Base-by-base conservation (phyloP, 169 alveolate genomes). In the Cystoisospora suis region DNA sequence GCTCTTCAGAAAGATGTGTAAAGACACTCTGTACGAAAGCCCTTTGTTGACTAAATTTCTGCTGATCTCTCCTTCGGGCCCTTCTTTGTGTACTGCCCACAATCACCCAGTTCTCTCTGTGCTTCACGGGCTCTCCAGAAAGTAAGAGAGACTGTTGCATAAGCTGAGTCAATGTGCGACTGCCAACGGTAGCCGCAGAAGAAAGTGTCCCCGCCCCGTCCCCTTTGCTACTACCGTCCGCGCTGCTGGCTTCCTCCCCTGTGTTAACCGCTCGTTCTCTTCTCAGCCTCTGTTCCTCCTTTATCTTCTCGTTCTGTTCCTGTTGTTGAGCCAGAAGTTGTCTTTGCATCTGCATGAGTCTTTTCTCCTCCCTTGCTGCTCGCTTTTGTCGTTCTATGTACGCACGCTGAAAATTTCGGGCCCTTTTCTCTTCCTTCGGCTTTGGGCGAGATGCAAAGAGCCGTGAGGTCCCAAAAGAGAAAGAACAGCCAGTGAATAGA, bases 71-170 rank as follows among this genome's bases (percentile, higher is more conserved):
- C 56, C 83, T 34, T 6, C 53, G 83, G 3, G 56, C 83, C 20
- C 27, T 34, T 15, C 83, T 46, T 56, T 72, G 83, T 29, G 83
- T 72, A 53, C 83, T 72, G 83, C 83, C 83, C 56, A 72, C 83
- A 3, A 72, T 20, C n/a, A 72, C 83, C 56, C 46, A 72, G 56
- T 72, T 72, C 53, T 72, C 83, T 7, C 83, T 46, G 83, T 72
- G 83, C 12, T 38, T 7, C 56, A 72, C 12, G 1, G 32, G 58
- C 42, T 72, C 47, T 2, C 83, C 83, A 0, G 83, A 34, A 38
- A 36, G 27, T 29, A 53, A 34, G 29, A 34, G 15, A n/a, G 83
- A 46, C 83, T 72, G 58, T 38, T 72, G 58, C 12, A 17, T 38
- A 15, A 72, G 56, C 56, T 72, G 42, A 15, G 83, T 72, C 20